phyloP scores from a whole-genome alignment of 352 stramenopile genomes.

The Globisporangium echinulatum region DNA sequence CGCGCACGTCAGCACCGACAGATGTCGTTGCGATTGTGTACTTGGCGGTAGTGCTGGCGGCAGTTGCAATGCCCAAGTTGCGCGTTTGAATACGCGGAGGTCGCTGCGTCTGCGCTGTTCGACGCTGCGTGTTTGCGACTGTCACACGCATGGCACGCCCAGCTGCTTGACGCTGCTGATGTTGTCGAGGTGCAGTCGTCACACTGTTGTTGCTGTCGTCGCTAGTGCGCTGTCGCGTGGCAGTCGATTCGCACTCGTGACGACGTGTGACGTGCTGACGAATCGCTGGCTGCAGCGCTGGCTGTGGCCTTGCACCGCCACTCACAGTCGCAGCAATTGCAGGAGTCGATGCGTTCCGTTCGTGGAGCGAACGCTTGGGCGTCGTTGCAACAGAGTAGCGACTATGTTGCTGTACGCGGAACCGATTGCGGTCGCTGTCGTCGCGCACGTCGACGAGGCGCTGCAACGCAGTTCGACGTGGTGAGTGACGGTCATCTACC shows the following conservation, averaged over 20 bases:
- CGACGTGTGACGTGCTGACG: no score
- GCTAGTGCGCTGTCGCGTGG: no score
- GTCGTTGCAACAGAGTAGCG: not conserved
- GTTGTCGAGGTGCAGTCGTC: no score
- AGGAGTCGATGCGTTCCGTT: no score
- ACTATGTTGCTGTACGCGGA: constrained; percentile 10
- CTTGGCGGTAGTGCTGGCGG: not conserved
- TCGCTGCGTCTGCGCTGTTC: not conserved
- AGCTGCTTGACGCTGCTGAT: not conserved
- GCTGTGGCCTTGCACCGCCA: no score
- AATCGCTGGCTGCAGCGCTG: no score
- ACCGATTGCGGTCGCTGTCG: not conserved
- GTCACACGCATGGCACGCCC: not conserved
- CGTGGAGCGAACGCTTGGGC: not conserved
- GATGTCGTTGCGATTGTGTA: no score
- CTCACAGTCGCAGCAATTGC: no score
- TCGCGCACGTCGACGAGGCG: constrained; percentile 5
- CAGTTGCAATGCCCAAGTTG: not conserved
- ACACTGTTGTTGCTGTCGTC: not conserved
- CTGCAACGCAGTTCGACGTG: not conserved
- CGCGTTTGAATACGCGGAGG: not conserved
- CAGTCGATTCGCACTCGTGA: no score
- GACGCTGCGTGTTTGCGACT: not conserved
- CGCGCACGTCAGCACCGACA: no score
- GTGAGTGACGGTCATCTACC: no score